These are phyloP conservation scores for Funneliformis caledonium DNA, from an alignment of 371 early-diverging fungal species.

Conservation along the genomic window DNA sequence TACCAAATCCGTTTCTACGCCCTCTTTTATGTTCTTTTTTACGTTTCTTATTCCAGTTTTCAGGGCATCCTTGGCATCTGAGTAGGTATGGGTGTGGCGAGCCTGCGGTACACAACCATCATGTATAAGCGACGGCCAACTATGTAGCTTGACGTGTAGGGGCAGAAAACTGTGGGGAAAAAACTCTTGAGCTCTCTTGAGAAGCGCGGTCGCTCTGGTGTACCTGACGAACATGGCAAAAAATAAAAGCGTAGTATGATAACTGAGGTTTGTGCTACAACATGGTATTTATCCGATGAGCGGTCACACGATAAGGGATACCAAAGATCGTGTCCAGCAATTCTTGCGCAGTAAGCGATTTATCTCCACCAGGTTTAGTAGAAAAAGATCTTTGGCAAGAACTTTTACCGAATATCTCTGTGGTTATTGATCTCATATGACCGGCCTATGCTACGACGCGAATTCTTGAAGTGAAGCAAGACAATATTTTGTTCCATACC, in stretches of 20 bases:
- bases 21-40: constrained; percentile 33
- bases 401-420: too few species aligned
- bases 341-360: too few species aligned
- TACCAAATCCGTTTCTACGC: constrained; percentile 12
- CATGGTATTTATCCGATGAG: background rate
- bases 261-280: background rate
- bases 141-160: background rate
- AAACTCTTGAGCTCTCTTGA: background rate
- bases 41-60: constrained; percentile 27
- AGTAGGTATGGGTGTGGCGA: constrained; percentile 30
- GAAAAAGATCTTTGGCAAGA: too few species aligned
- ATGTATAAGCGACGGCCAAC: constrained; percentile 28
- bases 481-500: too few species aligned
- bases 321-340: too few species aligned
- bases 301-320: too few species aligned
- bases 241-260: background rate
- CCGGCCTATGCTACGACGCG: too few species aligned
- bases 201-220: constrained; percentile 18
- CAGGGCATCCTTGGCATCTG: constrained; percentile 32
- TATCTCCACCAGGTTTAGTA: too few species aligned
- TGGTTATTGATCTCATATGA: too few species aligned
- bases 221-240: constrained; percentile 28
- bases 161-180: too few species aligned
- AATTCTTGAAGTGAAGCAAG: too few species aligned
- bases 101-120: constrained; percentile 7